Evolutionary conservation across 495 filamentous ascomycete genomes (phyloP).

Genomic region (Hyphodiscus hymeniophilus): DNA sequence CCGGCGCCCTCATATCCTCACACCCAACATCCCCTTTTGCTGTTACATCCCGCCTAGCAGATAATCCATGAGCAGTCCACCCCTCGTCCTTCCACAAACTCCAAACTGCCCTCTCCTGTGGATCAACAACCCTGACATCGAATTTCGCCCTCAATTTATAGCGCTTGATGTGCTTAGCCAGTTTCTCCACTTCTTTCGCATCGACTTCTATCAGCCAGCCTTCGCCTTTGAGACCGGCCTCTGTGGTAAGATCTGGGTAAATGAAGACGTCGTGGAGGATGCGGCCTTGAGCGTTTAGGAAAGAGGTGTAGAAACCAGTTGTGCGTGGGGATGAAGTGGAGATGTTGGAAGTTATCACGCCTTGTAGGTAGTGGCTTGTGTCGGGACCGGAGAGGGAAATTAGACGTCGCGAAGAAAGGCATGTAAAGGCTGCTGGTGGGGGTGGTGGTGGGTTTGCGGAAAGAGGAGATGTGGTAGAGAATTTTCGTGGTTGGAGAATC

Average conservation of each 20-base stretch:
- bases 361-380: constrained; percentile 77
- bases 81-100: constrained; percentile 46
- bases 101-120: constrained; percentile 57
- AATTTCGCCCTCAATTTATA: constrained; percentile 82
- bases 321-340: constrained; percentile 27
- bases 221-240: constrained; percentile 11
- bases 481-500: neutral
- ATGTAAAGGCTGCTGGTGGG: constrained; percentile 39
- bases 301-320: constrained; percentile 58
- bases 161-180: constrained; percentile 66
- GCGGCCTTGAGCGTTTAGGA: constrained; percentile 77
- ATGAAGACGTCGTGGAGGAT: constrained; percentile 86
- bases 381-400: constrained; percentile 73
- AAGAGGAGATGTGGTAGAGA: neutral
- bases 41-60: neutral
- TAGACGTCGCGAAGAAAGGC: constrained; percentile 62
- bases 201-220: constrained; percentile 78
- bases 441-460: constrained; percentile 18
- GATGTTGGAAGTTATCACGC: constrained; percentile 73
- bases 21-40: constrained; percentile 33
- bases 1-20: constrained; percentile 57
- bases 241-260: constrained; percentile 43
- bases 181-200: constrained; percentile 44
- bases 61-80: constrained; percentile 36
- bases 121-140: constrained; percentile 51